Percentiles rank a stretch among this genome's conserved stretches.
Evolutionary conservation across 768 basidiomycete species (phyloP).

Genomic region (Mycena belliarum): DNA sequence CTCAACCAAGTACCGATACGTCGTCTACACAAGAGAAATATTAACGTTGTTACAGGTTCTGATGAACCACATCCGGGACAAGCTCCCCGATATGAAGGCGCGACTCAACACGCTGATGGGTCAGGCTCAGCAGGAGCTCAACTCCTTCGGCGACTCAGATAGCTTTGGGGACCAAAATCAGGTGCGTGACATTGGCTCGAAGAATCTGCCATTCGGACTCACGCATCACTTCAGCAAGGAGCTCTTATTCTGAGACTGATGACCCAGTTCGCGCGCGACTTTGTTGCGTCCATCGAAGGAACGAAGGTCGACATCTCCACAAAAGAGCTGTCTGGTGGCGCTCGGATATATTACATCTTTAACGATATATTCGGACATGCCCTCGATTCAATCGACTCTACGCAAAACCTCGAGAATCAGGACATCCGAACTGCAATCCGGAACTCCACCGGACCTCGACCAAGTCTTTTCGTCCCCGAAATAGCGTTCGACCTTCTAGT

Average conservation of each 20-base stretch:
- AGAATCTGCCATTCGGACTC: neutral
- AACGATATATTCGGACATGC: conserved; percentile 97
- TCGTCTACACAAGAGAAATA: neutral
- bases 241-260: conserved; percentile 90
- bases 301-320: conserved; percentile 96
- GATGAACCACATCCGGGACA: conserved; percentile 97
- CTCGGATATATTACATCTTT: conserved; percentile 99
- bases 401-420: conserved; percentile 85
- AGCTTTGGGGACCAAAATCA: conserved; percentile 90
- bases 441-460: conserved; percentile 95
- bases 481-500: conserved; percentile 95
- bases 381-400: conserved; percentile 86
- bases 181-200: conserved; percentile 37
- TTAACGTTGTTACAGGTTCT: conserved; percentile 57
- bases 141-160: conserved; percentile 92
- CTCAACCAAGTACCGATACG: conserved; percentile 78
- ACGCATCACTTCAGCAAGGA: conserved; percentile 60
- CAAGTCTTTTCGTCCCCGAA: conserved; percentile 96
- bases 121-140: conserved; percentile 97
- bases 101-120: conserved; percentile 97
- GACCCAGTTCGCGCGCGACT: conserved; percentile 98
- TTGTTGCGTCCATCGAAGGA: conserved; percentile 95
- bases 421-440: conserved; percentile 98
- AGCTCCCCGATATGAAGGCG: conserved; percentile 99
- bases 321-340: conserved; percentile 97